Percentiles rank a stretch among this genome's conserved stretches.
These are phyloP conservation scores for Cyathus striatus DNA, from an alignment of 768 basidiomycete genomes.

Conservation along the genomic window DNA sequence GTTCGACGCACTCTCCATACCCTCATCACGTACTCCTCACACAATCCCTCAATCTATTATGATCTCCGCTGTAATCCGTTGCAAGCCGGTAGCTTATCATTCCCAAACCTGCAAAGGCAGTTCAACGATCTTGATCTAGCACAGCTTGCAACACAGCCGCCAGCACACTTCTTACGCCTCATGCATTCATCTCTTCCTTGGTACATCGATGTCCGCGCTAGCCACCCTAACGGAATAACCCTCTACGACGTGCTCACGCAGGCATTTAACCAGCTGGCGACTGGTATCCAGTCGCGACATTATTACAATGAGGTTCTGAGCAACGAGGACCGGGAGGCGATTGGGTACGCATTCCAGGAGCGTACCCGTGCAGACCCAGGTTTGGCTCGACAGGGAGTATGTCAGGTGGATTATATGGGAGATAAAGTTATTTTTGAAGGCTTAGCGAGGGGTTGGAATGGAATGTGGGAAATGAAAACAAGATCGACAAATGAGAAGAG, in stretches of 20 bases:
- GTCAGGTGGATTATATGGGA: conserved; percentile 58
- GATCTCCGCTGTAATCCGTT: conserved; percentile 44
- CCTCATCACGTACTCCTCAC: conserved; percentile 19
- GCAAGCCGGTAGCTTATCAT: conserved; percentile 24
- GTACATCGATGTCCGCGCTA: conserved; percentile 55
- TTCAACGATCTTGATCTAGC: conserved; percentile 46
- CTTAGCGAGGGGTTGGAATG: conserved; percentile 45
- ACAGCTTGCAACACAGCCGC: conserved; percentile 49
- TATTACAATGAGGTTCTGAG: conserved; percentile 57
- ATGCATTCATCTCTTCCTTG: conserved; percentile 57
- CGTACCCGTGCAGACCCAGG: conserved; percentile 34
- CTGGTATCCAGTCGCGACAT: conserved; percentile 46
- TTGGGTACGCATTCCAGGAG: conserved; percentile 38
- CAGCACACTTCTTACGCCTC: conserved; percentile 45
- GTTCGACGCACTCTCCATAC: conserved; percentile 23
- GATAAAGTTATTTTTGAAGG: conserved; percentile 49
- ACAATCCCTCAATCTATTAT: conserved; percentile 33
- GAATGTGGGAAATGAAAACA: conserved; percentile 69
- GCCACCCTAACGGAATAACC: conserved; percentile 50
- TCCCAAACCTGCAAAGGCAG: conserved; percentile 38
- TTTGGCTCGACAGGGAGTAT: conserved; percentile 36
- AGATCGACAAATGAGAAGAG: no score
- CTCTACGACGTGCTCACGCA: conserved; percentile 49
- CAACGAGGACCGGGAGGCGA: conserved; percentile 33
- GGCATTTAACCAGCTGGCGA: conserved; percentile 35